Evolutionary conservation across 495 filamentous ascomycete species (phyloP).

Genomic region (Penicillium longicatenatum): DNA sequence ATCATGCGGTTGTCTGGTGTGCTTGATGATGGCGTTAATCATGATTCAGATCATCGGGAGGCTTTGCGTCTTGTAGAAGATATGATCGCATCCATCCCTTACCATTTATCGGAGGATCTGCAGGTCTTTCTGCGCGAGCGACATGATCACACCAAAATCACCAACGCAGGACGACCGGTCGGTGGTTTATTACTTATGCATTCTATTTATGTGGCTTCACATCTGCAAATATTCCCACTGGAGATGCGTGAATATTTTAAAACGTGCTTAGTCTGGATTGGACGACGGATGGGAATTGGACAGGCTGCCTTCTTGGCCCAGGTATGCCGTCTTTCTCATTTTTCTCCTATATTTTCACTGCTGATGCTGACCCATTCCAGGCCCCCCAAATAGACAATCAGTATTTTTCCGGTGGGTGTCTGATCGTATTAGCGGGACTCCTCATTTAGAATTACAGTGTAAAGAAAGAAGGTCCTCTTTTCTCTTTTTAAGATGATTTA

Average conservation of each 20-base stretch:
- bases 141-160: slow-evolving; percentile 9
- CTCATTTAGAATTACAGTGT: slow-evolving; percentile 3
- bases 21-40: slow-evolving; percentile 6
- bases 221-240: slow-evolving; percentile 24
- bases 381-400: slow-evolving; percentile 9
- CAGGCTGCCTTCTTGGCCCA: slow-evolving; percentile 29
- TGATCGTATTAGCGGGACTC: slow-evolving; percentile 25
- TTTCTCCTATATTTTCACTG: background rate
- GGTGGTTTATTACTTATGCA: slow-evolving; percentile 39
- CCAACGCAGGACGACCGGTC: slow-evolving; percentile 23
- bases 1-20: slow-evolving; percentile 16
- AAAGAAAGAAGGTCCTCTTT: background rate
- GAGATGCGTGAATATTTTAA: slow-evolving; percentile 27
- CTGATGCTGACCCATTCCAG: slow-evolving; percentile 3
- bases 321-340: slow-evolving; percentile 4
- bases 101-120: slow-evolving; percentile 31
- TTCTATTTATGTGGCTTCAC: slow-evolving; percentile 27
- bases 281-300: slow-evolving; percentile 34
- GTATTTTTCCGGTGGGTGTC: slow-evolving; percentile 20
- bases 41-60: slow-evolving; percentile 5
- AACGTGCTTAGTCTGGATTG: slow-evolving; percentile 31
- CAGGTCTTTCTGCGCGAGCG: slow-evolving; percentile 24
- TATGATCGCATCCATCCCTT: slow-evolving; percentile 36
- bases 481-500: background rate
- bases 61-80: slow-evolving; percentile 18